phyloP scores from a whole-genome alignment of 257 asterid genomes.

The Solanum etuberosum region DNA sequence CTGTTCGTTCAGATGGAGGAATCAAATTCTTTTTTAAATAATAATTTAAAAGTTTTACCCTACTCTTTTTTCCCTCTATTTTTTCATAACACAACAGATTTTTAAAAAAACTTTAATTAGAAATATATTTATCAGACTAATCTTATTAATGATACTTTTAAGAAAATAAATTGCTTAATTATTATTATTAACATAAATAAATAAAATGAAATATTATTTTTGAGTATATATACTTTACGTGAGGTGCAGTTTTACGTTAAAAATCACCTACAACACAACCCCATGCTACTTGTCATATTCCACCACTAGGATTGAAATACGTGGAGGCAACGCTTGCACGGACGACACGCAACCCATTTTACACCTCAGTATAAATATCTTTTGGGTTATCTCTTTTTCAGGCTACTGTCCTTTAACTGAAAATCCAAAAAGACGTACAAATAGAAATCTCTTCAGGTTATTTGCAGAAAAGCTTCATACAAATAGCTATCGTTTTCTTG shows the following conservation, averaged over 20 bases:
- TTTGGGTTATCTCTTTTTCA: not conserved
- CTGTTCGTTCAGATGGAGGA: not conserved
- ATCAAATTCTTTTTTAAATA: not conserved
- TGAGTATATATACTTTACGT: not conserved
- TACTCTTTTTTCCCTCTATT: too few relatives aligned
- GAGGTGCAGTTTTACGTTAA: not conserved
- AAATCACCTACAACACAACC: not conserved
- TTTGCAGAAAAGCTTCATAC: not conserved
- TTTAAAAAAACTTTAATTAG: accelerated
- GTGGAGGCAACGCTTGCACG: not conserved
- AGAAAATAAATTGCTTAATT: not conserved
- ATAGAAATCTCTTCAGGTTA: not conserved
- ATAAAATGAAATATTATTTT: not conserved
- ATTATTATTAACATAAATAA: too few relatives aligned
- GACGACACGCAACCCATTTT: not conserved
- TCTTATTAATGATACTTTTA: not conserved
- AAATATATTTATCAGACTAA: too few relatives aligned
- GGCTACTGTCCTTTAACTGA: not conserved
- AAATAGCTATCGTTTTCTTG: not conserved
- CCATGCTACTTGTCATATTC: not conserved
- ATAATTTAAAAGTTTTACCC: not conserved
- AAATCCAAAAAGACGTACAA: not conserved
- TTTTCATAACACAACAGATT: too few relatives aligned
- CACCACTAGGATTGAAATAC: not conserved
- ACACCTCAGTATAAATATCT: not conserved